Conservation (phyloP, 768 basidiomycete species). For the Xerocomellus chrysenteron region DNA sequence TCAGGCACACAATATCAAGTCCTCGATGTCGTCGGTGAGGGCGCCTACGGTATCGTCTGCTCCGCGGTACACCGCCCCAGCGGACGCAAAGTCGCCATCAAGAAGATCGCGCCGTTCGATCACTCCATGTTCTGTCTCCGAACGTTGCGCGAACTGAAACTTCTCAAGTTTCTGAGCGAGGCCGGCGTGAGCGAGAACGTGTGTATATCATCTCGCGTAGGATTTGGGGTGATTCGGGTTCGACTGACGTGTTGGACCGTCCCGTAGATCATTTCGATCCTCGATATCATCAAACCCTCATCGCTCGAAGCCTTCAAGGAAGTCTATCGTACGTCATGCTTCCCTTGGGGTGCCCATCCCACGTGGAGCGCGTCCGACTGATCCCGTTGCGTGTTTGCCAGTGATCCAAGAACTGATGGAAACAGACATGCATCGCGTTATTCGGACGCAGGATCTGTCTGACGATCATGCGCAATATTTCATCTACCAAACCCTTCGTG, state of each 20-base stretch:
- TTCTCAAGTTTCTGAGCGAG: slow-evolving; percentile 82
- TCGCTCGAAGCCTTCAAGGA: slow-evolving; percentile 84
- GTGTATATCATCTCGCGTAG: slow-evolving; percentile 9
- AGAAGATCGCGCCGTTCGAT: slow-evolving; percentile 94
- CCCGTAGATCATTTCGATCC: slow-evolving; percentile 78
- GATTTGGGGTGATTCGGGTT: background rate
- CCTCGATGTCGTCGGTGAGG: slow-evolving; percentile 84
- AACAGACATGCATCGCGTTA: slow-evolving; percentile 96
- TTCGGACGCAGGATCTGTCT: slow-evolving; percentile 90
- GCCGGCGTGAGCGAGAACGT: slow-evolving; percentile 90
- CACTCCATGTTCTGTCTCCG: slow-evolving; percentile 93
- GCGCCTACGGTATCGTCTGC: slow-evolving; percentile 94
- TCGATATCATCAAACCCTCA: slow-evolving; percentile 84
- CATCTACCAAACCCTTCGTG: slow-evolving; percentile 91
- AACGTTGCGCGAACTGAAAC: slow-evolving; percentile 85
- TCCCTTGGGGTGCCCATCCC: background rate
- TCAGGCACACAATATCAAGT: slow-evolving; percentile 79
- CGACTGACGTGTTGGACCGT: background rate
- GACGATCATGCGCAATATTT: slow-evolving; percentile 97
- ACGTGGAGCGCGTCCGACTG: background rate
- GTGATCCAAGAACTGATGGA: slow-evolving; percentile 94
- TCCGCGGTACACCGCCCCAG: slow-evolving; percentile 87
- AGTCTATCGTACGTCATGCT: slow-evolving; percentile 60
- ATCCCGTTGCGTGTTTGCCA: slow-evolving; percentile 27
- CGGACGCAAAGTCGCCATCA: slow-evolving; percentile 92